A percentile compares a stretch with the other conserved stretches of the same genome.
Conservation (phyloP, 2,329 filamentous ascomycete species). For the Fusarium aywerte region DNA sequence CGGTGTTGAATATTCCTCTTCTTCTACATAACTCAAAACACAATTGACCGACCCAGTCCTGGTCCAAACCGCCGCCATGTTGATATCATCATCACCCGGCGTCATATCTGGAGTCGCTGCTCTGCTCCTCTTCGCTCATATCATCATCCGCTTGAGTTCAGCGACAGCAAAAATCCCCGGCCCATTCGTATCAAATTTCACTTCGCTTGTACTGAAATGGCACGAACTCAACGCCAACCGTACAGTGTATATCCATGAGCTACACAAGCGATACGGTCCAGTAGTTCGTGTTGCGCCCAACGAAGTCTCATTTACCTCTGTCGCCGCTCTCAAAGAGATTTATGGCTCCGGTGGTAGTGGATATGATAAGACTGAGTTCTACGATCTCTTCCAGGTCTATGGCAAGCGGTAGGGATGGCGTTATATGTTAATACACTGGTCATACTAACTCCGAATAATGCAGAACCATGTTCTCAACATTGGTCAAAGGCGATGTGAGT, state of each 20-base stretch:
- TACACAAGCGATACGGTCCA: conserved; percentile 67
- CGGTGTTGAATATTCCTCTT: background rate
- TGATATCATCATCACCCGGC: conserved; percentile 46
- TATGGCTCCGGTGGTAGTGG: conserved; percentile 71
- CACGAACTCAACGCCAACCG: conserved; percentile 65
- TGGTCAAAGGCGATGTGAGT: conserved; percentile 64
- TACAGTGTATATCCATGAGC: conserved; percentile 64
- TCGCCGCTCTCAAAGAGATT: conserved; percentile 68
- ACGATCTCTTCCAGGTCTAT: conserved; percentile 69
- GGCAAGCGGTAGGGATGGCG: conserved; percentile 59
- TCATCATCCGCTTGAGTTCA: conserved; percentile 48
- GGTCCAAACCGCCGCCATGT: conserved; percentile 29
- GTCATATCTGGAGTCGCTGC: conserved; percentile 39
- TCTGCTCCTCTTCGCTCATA: conserved; percentile 42
- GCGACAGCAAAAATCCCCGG: conserved; percentile 59
- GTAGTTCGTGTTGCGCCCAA: conserved; percentile 67
- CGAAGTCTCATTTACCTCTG: conserved; percentile 69
- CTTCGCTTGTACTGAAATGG: conserved; percentile 63
- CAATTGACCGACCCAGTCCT: background rate
- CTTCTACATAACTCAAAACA: background rate
- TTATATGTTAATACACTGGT: background rate
- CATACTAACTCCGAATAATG: conserved; percentile 6
- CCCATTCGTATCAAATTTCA: conserved; percentile 60
- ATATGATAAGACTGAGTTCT: conserved; percentile 74
- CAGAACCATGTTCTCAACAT: conserved; percentile 69